phyloP scores from a whole-genome alignment of 2,329 filamentous ascomycete genomes.

The Hypoxylon sp. region DNA sequence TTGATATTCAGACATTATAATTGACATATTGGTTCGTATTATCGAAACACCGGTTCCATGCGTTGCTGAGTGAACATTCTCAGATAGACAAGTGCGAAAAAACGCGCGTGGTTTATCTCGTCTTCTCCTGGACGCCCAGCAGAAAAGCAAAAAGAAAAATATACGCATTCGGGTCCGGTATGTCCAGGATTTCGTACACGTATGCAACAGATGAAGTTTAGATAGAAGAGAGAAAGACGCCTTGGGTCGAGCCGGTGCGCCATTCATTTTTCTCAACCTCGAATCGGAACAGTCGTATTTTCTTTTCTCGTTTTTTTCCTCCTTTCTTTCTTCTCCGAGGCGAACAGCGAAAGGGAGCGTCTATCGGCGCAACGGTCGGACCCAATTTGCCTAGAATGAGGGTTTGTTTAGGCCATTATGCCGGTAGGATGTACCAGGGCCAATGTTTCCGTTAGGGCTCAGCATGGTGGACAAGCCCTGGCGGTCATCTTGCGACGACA shows the following conservation, averaged over 20 bases:
- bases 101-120: not conserved
- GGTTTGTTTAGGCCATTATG: constrained; percentile 44
- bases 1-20: constrained; percentile 44
- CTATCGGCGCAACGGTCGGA: constrained; percentile 29
- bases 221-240: constrained; percentile 5
- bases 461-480: constrained; percentile 39
- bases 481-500: constrained; percentile 43
- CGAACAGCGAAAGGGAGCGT: not conserved
- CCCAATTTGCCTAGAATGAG: constrained; percentile 43
- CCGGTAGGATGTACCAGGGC: constrained; percentile 33
- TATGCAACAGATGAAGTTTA: constrained; percentile 34
- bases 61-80: constrained; percentile 8
- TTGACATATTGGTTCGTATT: constrained; percentile 38
- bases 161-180: constrained; percentile 1
- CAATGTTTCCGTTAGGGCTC: constrained; percentile 40
- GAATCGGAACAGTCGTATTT: not conserved
- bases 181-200: constrained; percentile 31
- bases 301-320: too few species aligned
- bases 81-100: constrained; percentile 6
- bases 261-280: not conserved
- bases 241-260: constrained; percentile 9
- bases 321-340: too few species aligned
- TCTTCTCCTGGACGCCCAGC: constrained; percentile 14
- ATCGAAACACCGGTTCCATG: constrained; percentile 30
- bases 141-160: not conserved